Percentiles rank a stretch among this genome's conserved stretches.
phyloP scores from a whole-genome alignment of 129 eudicot species.

The Lactuca saligna region DNA sequence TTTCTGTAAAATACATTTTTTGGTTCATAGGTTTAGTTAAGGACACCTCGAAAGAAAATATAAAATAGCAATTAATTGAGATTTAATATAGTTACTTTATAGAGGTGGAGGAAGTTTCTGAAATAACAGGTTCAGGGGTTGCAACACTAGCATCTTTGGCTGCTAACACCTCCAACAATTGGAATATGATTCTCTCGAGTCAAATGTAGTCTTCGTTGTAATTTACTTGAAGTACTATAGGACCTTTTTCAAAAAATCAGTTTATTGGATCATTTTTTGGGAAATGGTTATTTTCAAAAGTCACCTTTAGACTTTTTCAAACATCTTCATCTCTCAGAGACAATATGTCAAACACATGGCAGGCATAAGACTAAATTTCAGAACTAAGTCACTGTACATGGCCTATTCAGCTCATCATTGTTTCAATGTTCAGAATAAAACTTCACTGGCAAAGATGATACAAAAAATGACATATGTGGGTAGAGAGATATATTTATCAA shows the following conservation, averaged over 20 bases:
- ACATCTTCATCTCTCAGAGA: too few species aligned
- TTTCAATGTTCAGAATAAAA: background rate
- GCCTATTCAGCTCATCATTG: background rate
- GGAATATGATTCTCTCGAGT: slow-evolving; percentile 31
- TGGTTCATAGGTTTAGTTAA: slow-evolving; percentile 4
- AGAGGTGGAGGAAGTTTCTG: slow-evolving; percentile 44
- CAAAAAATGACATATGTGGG: slow-evolving; percentile 1
- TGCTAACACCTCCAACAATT: slow-evolving; percentile 19
- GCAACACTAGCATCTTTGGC: slow-evolving; percentile 50
- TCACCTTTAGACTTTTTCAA: background rate
- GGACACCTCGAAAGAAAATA: background rate
- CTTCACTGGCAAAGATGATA: background rate
- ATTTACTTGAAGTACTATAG: slow-evolving; percentile 24
- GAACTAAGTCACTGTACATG: background rate
- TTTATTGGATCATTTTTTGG: too few species aligned
- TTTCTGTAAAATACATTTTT: slow-evolving; percentile 43
- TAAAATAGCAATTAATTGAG: background rate
- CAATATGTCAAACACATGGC: slow-evolving; percentile 24
- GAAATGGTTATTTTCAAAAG: too few species aligned
- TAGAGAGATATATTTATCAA: background rate
- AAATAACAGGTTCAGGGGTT: slow-evolving; percentile 40
- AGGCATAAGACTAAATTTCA: background rate
- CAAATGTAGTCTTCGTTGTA: slow-evolving; percentile 31
- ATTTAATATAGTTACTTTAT: slow-evolving; percentile 45
- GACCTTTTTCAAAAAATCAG: slow-evolving; percentile 36